Base-by-base conservation (phyloP, 1,284 basidiomycete species). In the Trichosporon coremiiforme region DNA sequence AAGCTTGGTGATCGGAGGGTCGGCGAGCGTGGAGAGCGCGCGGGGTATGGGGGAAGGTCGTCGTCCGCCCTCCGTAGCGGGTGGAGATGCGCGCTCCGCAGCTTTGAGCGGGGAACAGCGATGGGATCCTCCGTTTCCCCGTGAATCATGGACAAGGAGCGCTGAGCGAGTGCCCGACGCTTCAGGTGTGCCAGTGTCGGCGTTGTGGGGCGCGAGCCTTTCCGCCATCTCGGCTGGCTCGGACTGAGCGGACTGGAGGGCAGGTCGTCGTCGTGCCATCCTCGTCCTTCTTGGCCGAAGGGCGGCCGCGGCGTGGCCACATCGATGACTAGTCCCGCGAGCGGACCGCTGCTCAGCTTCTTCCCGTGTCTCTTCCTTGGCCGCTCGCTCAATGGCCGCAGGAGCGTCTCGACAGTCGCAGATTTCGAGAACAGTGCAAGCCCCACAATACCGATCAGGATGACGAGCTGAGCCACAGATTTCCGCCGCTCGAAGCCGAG, bases 401-500 rank as follows among this genome's bases (percentile, higher is more conserved):
- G 75, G 10, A 82, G 71, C 4, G 75, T 76, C 63, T 83, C 76
- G 41, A 82, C 79, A 15, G 75, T 75, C 41, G 70, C 72, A 50
- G 76, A 73, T 13, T 79, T 73, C 4, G 75, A 75, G 1, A 77
- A 67, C 0, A 77, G 75, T 7, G 80, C 79, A 3, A 81, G 74
- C n/a, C 74, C 68, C 66, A 82, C 75, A 57, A 81, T 72, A 13
- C 77, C 70, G 25, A 82, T 68, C 45, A 80, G 76, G 55, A 83
- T 74, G 64, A 79, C 66, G 2, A 83, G 75, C 66, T 83, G 82
- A 9, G 77, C 78, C 17, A 82, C 71, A 15, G 77, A 77, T 9
- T 80, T 74, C 6, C 82, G 76, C n/a, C 80, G 74, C 66, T 83
- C 82, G 68, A 77, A 82, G 0, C 75, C 72, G 15, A 81, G 74